Percentiles rank a stretch among this genome's conserved stretches.
phyloP scores from a whole-genome alignment of 2,329 filamentous ascomycete genomes.

The Trichoderma cornu-damae region DNA sequence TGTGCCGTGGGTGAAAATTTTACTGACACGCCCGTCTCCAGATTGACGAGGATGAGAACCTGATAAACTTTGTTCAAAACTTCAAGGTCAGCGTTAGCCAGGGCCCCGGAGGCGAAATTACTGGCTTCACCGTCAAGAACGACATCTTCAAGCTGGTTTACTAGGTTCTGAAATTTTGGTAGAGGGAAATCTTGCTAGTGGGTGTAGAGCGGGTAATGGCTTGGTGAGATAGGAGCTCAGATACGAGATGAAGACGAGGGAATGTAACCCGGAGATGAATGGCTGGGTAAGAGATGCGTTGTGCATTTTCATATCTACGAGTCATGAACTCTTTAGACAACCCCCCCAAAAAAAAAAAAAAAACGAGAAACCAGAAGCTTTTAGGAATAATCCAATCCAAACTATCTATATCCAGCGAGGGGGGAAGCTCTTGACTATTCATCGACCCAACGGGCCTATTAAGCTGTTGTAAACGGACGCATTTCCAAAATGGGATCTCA shows the following conservation, averaged over 20 bases:
- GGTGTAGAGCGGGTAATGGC: slow-evolving; percentile 10
- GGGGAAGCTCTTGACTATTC: background rate
- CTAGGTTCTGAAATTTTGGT: slow-evolving; percentile 29
- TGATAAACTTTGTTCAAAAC: slow-evolving; percentile 19
- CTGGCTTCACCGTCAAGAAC: slow-evolving; percentile 76
- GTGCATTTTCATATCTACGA: slow-evolving; percentile 7
- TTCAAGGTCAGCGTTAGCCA: slow-evolving; percentile 17
- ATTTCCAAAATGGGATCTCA: background rate
- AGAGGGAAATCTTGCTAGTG: background rate
- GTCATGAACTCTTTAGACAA: slow-evolving; percentile 13
- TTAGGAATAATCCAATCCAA: slow-evolving; percentile 16
- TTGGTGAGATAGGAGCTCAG: slow-evolving; percentile 1
- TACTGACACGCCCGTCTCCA: background rate
- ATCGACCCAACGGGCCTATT: background rate
- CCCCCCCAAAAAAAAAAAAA: background rate
- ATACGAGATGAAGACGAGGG: background rate
- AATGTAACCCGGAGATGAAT: background rate
- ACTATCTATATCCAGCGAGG: background rate
- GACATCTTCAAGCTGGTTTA: slow-evolving; percentile 92
- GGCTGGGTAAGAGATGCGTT: slow-evolving; percentile 14
- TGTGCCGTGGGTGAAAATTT: background rate
- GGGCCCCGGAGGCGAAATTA: slow-evolving; percentile 15
- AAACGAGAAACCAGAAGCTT: slow-evolving; percentile 7
- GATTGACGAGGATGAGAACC: slow-evolving; percentile 18
- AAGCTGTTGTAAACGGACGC: background rate